Evolutionary conservation across 495 filamentous ascomycete species (phyloP), one percentile per base, ranked within the genome.

Genomic region (Pyrenula aspistea): DNA sequence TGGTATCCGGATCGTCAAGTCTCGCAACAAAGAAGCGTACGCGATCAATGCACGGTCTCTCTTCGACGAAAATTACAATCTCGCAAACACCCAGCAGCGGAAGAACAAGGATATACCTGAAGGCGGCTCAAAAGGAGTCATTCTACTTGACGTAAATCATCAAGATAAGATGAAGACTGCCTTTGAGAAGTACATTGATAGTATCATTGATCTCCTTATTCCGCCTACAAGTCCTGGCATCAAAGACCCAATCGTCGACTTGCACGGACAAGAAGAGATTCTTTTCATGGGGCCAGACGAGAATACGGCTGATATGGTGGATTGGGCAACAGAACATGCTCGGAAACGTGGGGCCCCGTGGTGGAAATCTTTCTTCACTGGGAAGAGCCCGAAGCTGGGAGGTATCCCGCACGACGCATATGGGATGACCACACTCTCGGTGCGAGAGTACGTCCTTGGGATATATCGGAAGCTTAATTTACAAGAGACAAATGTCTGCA

Each of bases 41-140:
- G 79, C 87, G 58, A 96, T 97, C 77, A 98, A 98, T 63, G 91
- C 91, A 11, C 87, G 94, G 49, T 93, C 87, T 20, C 77, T 97
- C 51, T 98, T 98, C 62, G 93, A 98, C 60, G 93, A 98, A 72
- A 98, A 98, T 71, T 98, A 98, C 71, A 92, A 91, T 58, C 82
- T 98, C 59, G 93, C 93, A 59, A 97, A 93, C 70, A 98, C 93
- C 0, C 93, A 98, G 71, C 94, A 97, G 75, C 88, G 94, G 64
- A 98, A 98, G 82, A 98, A 98, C 77, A 98, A 98, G 75, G 93
- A 98, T 64, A 98, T 98, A 49, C 93, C 93, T n/a, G 93, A 98
- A 76, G 93, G 93, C 55, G 93, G 93, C 56, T 93, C 92, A 55
- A 98, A 98, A 76, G 93, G 93, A 71, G 93, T 98, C 53, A 92